Conservation (phyloP, 148 eudicot species). For the Cornus controversa region DNA sequence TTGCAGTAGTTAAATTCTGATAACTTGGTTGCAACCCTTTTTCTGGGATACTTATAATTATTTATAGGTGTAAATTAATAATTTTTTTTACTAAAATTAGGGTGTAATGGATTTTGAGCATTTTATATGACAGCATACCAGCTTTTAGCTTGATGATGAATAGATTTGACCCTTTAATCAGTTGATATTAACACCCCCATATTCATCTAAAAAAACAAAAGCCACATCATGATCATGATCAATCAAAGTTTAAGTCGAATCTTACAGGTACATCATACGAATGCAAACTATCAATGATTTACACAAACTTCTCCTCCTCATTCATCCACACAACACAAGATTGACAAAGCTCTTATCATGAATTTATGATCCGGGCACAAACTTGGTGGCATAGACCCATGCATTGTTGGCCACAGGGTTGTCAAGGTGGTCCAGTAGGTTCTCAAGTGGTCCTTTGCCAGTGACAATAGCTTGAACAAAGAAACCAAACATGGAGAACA, state of each 20-base stretch:
- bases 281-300: neutral
- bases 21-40: no score
- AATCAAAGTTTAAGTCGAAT: no score
- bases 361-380: slow-evolving; percentile 62
- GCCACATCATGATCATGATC: no score
- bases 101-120: no score
- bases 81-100: no score
- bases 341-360: neutral
- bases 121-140: no score
- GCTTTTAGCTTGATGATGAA: no score
- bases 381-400: slow-evolving; percentile 87
- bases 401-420: slow-evolving; percentile 91
- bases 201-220: neutral
- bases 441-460: slow-evolving; percentile 81
- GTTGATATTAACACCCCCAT: no score
- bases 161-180: neutral
- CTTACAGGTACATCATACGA: neutral
- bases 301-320: neutral
- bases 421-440: slow-evolving; percentile 80
- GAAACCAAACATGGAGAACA: slow-evolving; percentile 92
- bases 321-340: neutral
- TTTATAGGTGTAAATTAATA: no score
- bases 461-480: slow-evolving; percentile 87
- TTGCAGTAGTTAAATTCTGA: no score
- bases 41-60: no score